Base-by-base conservation (phyloP, 768 basidiomycete genomes). In the Mycena leptocephala region DNA sequence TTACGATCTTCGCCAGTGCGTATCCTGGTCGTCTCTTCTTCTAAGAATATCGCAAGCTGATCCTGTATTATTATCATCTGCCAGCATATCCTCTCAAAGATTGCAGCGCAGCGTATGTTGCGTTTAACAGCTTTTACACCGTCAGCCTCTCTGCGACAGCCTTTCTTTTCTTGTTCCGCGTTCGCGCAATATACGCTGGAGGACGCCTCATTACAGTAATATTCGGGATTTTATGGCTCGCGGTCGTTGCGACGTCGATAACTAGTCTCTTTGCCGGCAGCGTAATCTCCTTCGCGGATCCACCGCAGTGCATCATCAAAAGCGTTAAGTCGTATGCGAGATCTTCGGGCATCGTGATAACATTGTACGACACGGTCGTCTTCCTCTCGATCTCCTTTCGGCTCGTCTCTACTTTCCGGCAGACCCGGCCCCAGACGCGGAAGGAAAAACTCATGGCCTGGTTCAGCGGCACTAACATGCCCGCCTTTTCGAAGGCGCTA, bases 171-270 rank as follows among this genome's bases (percentile, higher is more conserved):
- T 79, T 83, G 63, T 75, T 83, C 69, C 83, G 85, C 0, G 75
- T 84, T 5, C 69, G 69, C 7, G 82, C 84, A 0, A 75, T 86
- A 13, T 85, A 76, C 65, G 69, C 75, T 48, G 56, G 78, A n/a
- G 79, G 80, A 53, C 74, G 51, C 26, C 55, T 69, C n/a, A 28
- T 85, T 30, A 65, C 81, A 18, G 64, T 59, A 7, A 78, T 81
- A 48, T 86, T 86, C 70, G 78, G 74, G 22, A 46, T 81, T 20
- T 76, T 86, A 18, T 87, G 85, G 86, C 77, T 86, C 13, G 64
- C 62, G 0, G 81, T 84, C 16, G 37, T 85, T 26, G 85, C 73
- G 4, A 75, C 77, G 1, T 72, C 82, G 24, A 39, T 85, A 20
- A 76, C 81, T 1, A 78, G 81, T 10, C 80, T 83, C 6, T 67